phyloP scores from a whole-genome alignment of 2,329 filamentous ascomycete genomes.

The Sclerotinia subarctica region DNA sequence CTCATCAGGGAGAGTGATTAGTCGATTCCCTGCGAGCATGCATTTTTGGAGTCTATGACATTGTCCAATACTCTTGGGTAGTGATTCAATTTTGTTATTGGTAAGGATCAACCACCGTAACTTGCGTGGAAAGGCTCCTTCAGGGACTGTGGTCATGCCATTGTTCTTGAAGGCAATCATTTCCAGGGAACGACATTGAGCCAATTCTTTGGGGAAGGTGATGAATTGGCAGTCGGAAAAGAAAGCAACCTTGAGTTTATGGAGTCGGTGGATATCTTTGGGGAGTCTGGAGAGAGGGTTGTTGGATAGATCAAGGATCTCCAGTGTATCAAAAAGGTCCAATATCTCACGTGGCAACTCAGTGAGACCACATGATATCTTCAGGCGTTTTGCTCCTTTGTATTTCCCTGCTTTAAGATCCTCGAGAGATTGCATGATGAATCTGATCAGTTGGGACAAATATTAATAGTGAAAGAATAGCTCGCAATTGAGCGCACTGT shows the following conservation, averaged over 20 bases:
- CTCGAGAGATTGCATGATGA: conserved; percentile 30
- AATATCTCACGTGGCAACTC: conserved; percentile 44
- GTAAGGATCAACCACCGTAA: conserved; percentile 50
- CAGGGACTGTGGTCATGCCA: conserved; percentile 44
- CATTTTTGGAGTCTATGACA: conserved; percentile 48
- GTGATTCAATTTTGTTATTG: conserved; percentile 42
- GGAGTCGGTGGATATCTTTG: conserved; percentile 41
- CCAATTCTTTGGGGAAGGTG: conserved; percentile 44
- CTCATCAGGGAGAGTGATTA: conserved; percentile 42
- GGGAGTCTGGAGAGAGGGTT: conserved; percentile 45
- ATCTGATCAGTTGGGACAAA: not conserved
- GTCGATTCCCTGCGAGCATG: conserved; percentile 48
- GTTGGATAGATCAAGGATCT: conserved; percentile 49
- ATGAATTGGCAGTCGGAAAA: conserved; percentile 47
- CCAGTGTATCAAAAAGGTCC: conserved; percentile 43
- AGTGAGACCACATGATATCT: conserved; percentile 32
- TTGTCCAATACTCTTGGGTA: conserved; percentile 45
- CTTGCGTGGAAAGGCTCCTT: conserved; percentile 43
- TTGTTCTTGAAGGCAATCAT: conserved; percentile 51
- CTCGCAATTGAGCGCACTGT: not conserved
- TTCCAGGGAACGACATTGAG: conserved; percentile 46
- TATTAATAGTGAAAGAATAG: not conserved
- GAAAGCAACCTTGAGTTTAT: conserved; percentile 46
- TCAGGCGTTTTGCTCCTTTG: conserved; percentile 33
- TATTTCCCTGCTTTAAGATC: conserved; percentile 31